phyloP scores from a whole-genome alignment of 2,329 filamentous ascomycete species.

The Fusarium sp. region DNA sequence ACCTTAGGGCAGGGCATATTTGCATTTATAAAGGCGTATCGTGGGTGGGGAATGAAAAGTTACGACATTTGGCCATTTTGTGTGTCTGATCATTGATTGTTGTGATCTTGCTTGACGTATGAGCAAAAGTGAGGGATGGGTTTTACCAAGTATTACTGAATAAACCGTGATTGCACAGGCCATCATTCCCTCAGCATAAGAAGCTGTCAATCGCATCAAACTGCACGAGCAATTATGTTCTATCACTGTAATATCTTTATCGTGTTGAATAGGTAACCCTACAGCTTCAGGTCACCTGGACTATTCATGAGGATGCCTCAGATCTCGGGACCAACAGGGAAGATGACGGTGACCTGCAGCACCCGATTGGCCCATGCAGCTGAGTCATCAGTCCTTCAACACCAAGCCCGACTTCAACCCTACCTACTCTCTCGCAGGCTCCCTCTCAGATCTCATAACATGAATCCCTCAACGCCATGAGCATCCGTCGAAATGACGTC shows the following conservation, averaged over 20 bases:
- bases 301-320: constrained; percentile 24
- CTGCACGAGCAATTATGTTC: neutral
- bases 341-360: constrained; percentile 7
- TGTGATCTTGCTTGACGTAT: neutral
- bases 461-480: constrained; percentile 53
- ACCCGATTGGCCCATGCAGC: constrained; percentile 36
- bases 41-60: constrained; percentile 31
- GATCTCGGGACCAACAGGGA: constrained; percentile 24
- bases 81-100: neutral
- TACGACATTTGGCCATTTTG: neutral
- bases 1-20: constrained; percentile 29
- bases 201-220: neutral
- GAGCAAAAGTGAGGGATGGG: neutral
- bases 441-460: constrained; percentile 35
- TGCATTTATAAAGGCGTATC: constrained; percentile 43
- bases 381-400: constrained; percentile 41
- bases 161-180: no score
- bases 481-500: constrained; percentile 51
- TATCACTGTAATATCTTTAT: neutral
- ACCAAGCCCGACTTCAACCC: constrained; percentile 14
- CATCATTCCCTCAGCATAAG: no score
- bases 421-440: constrained; percentile 2
- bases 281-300: constrained; percentile 13
- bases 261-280: neutral
- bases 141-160: neutral